Evolutionary conservation across 768 basidiomycete genomes (phyloP).

Genomic region (Mycena amicta): DNA sequence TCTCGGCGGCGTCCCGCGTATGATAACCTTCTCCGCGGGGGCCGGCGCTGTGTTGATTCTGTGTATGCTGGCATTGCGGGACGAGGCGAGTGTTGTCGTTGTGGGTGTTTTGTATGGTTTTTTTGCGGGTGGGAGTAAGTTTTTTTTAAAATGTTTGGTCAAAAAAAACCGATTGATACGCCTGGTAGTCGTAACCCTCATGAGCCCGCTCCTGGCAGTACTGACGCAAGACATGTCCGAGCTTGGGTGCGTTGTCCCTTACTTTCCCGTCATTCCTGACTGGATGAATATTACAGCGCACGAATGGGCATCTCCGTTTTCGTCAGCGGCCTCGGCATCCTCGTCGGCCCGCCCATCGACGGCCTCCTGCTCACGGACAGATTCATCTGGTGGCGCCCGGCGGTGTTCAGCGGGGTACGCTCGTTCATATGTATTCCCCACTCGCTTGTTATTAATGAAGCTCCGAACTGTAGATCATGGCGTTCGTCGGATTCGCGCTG

Average conservation of each 20-base stretch:
- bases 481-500: neutral
- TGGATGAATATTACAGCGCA: constrained; percentile 26
- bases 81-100: constrained; percentile 25
- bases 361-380: constrained; percentile 37
- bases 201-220: constrained; percentile 32
- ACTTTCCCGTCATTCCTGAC: constrained; percentile 15
- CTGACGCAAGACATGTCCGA: constrained; percentile 35
- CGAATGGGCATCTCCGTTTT: neutral
- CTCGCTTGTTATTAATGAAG: neutral
- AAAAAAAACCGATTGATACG: neutral
- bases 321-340: neutral
- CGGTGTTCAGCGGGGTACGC: constrained; percentile 36
- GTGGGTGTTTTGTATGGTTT: constrained; percentile 36
- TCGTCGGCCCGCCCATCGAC: constrained; percentile 37
- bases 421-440: neutral
- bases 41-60: constrained; percentile 31
- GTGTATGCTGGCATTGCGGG: constrained; percentile 34
- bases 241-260: constrained; percentile 33
- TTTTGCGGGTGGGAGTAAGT: constrained; percentile 37
- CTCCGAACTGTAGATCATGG: neutral
- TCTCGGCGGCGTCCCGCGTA: constrained; percentile 33
- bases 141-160: constrained; percentile 11
- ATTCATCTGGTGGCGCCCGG: constrained; percentile 42
- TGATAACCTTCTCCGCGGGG: constrained; percentile 27
- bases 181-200: constrained; percentile 32